Conservation (phyloP, 257 asterid species). For the Haberlea rhodopensis region DNA sequence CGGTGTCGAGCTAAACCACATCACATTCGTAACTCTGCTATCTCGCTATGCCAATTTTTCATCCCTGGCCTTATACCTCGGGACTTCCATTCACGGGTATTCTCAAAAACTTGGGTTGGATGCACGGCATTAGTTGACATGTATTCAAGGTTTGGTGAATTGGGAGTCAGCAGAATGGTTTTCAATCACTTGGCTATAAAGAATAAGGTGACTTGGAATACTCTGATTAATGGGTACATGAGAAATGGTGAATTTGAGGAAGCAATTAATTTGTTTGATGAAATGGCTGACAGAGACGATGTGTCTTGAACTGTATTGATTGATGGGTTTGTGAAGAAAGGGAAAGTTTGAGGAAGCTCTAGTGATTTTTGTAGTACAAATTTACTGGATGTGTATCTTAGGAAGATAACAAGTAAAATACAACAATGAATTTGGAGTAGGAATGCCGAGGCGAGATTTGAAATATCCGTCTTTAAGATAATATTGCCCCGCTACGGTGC, state of each 20-base stretch:
- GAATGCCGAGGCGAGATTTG: too few species aligned
- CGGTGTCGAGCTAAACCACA: conserved; percentile 53
- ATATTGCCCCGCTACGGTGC: too few species aligned
- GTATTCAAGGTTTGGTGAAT: conserved; percentile 57
- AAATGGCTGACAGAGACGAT: conserved; percentile 68
- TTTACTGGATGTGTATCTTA: too few species aligned
- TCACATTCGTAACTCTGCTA: conserved; percentile 57
- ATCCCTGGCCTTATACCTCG: conserved; percentile 29
- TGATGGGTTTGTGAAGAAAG: conserved; percentile 65
- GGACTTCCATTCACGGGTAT: conserved; percentile 59
- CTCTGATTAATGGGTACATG: conserved; percentile 64
- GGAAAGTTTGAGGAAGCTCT: conserved; percentile 56
- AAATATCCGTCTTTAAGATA: too few species aligned
- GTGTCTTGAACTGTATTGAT: conserved; percentile 76
- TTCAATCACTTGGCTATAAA: conserved; percentile 46
- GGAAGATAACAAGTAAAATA: too few species aligned
- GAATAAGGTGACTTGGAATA: conserved; percentile 76
- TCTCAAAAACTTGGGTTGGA: conserved; percentile 60
- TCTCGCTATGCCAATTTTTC: conserved; percentile 70
- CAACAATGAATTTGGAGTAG: too few species aligned
- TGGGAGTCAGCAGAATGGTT: conserved; percentile 44
- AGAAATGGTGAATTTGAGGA: conserved; percentile 47
- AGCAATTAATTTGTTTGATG: conserved; percentile 57
- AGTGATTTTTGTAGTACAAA: too few species aligned
- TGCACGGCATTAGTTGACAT: conserved; percentile 60